Evolutionary conservation across 257 asterid genomes (phyloP).

Genomic region (Nicotiana knightiana): DNA sequence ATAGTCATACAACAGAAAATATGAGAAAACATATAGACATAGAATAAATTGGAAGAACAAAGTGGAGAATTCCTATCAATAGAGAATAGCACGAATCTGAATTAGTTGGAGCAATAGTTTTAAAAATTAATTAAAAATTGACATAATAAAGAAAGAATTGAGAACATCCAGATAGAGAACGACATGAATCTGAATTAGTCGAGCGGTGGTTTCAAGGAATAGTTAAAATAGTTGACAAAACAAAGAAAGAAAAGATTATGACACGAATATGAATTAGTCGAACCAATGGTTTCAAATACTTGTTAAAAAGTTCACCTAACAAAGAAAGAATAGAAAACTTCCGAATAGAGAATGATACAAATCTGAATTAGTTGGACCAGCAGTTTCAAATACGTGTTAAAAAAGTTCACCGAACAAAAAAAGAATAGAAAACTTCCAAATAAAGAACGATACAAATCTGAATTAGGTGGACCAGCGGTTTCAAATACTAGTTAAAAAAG

Average conservation of each 20-base stretch:
- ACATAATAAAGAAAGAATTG: background rate
- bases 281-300: too few species aligned
- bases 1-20: background rate
- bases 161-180: background rate
- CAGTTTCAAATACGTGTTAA: too few species aligned
- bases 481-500: too few species aligned
- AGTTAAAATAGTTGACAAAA: background rate
- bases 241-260: background rate
- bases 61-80: background rate
- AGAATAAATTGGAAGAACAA: background rate
- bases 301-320: too few species aligned
- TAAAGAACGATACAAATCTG: background rate
- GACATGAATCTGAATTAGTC: too few species aligned
- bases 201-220: too few species aligned
- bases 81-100: background rate
- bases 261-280: background rate
- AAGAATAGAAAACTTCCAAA: background rate
- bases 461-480: too few species aligned
- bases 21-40: background rate
- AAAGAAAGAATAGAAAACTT: too few species aligned
- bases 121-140: background rate
- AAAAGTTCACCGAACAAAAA: background rate
- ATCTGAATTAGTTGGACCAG: too few species aligned
- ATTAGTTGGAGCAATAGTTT: too few species aligned
- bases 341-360: too few species aligned